phyloP scores from a whole-genome alignment of 31 red algal genomes.

The Odonthalia washingtoniensis region DNA sequence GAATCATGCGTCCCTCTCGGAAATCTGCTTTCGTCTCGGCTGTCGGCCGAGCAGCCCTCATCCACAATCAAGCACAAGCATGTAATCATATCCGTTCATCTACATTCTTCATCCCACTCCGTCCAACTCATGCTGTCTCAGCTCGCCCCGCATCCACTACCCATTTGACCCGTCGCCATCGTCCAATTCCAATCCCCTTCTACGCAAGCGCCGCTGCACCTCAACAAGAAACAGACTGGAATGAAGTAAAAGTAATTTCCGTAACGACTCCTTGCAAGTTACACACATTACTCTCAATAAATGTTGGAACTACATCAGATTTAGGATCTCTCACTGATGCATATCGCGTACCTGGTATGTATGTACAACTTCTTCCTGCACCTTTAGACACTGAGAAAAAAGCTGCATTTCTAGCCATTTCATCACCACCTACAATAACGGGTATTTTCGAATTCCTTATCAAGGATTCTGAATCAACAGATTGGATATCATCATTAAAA shows the following conservation, averaged over 20 bases:
- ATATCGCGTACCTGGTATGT: conserved; percentile 90
- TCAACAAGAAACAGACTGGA: conserved; percentile 80
- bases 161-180: conserved; percentile 16
- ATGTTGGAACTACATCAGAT: conserved; percentile 70
- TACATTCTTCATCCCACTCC: too few relatives aligned
- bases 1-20: too few relatives aligned
- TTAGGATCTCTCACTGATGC: conserved; percentile 68
- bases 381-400: conserved; percentile 40
- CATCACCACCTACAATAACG: conserved; percentile 72
- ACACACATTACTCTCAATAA: conserved; percentile 63
- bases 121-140: too few relatives aligned
- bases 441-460: conserved; percentile 90
- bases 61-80: too few relatives aligned
- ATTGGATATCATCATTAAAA: conserved; percentile 50
- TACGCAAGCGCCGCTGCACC: conserved; percentile 16
- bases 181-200: too few relatives aligned
- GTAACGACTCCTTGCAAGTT: conserved; percentile 55
- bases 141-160: background rate
- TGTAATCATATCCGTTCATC: too few relatives aligned
- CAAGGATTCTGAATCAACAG: conserved; percentile 60
- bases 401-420: conserved; percentile 79
- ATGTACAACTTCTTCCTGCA: conserved; percentile 73
- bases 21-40: too few relatives aligned
- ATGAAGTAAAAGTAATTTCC: conserved; percentile 69
- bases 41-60: too few relatives aligned